These are phyloP conservation scores for Solanum rostratum DNA, from an alignment of 257 asterid genomes.

Conservation along the genomic window DNA sequence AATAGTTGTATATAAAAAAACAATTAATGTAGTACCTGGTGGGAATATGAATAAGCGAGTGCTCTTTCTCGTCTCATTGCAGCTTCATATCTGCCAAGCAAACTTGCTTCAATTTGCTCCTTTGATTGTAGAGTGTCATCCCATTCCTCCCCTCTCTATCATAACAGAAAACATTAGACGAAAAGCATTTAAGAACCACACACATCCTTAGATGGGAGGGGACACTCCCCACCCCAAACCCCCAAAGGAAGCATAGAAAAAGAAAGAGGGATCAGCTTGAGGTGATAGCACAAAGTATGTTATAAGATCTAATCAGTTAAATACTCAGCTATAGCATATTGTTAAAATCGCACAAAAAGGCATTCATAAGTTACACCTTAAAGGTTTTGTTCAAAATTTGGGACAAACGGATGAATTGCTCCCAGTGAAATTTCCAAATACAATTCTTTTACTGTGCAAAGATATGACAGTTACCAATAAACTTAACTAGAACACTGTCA, in stretches of 20 bases:
- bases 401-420: neutral
- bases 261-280: neutral
- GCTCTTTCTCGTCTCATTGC: constrained; percentile 15
- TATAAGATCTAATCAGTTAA: neutral
- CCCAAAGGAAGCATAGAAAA: neutral
- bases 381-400: neutral
- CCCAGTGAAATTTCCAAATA: neutral
- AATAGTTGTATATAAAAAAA: neutral
- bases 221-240: neutral
- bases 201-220: neutral
- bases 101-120: constrained; percentile 11
- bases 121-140: constrained; percentile 11
- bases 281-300: neutral
- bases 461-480: neutral
- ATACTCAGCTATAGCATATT: neutral
- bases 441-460: neutral
- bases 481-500: neutral
- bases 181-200: neutral
- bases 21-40: constrained; percentile 4
- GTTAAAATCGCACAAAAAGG: neutral
- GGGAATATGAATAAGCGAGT: constrained; percentile 12
- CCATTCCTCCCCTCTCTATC: constrained; percentile 17
- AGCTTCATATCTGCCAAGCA: constrained; percentile 11
- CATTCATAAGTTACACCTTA: neutral
- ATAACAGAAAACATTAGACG: neutral